Conservation (phyloP, 2,329 filamentous ascomycete genomes). For the Verticillium zaregamsianum region DNA sequence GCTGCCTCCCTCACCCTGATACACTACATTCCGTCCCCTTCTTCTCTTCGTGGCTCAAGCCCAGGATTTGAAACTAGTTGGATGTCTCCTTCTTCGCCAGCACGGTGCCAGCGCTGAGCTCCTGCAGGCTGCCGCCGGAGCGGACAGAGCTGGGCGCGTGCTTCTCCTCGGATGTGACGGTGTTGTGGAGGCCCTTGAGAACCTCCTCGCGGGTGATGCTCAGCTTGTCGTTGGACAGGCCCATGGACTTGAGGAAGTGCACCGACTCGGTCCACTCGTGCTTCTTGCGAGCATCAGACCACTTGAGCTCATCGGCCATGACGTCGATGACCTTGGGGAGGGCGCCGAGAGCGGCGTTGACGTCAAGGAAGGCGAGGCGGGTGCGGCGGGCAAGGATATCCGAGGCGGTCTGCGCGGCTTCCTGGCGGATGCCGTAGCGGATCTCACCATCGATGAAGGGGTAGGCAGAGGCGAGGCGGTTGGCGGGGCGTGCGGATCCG, state of each 20-base stretch:
- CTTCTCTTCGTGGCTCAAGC: neutral
- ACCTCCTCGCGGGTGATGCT: constrained; percentile 24
- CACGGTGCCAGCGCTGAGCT: constrained; percentile 1
- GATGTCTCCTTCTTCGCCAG: neutral
- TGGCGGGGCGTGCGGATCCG: constrained; percentile 38
- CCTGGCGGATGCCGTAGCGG: constrained; percentile 66
- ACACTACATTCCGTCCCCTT: neutral
- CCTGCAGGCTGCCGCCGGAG: neutral
- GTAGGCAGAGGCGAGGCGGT: constrained; percentile 60
- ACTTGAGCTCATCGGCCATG: constrained; percentile 66
- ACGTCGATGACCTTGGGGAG: constrained; percentile 68
- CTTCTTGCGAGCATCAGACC: constrained; percentile 56
- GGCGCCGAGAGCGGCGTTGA: constrained; percentile 64
- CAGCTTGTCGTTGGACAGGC: constrained; percentile 24
- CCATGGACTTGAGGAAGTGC: constrained; percentile 40
- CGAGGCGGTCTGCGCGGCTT: constrained; percentile 68
- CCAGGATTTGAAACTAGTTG: neutral
- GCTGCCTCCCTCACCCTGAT: neutral
- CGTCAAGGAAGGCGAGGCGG: constrained; percentile 71
- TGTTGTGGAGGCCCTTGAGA: constrained; percentile 6
- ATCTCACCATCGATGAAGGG: constrained; percentile 73
- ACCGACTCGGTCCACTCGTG: constrained; percentile 49
- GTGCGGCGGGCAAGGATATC: constrained; percentile 69
- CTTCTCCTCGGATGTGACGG: constrained; percentile 3
- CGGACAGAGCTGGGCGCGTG: neutral